Base-by-base conservation (phyloP, 805 yeast species). In the Candida palmyrensis region DNA sequence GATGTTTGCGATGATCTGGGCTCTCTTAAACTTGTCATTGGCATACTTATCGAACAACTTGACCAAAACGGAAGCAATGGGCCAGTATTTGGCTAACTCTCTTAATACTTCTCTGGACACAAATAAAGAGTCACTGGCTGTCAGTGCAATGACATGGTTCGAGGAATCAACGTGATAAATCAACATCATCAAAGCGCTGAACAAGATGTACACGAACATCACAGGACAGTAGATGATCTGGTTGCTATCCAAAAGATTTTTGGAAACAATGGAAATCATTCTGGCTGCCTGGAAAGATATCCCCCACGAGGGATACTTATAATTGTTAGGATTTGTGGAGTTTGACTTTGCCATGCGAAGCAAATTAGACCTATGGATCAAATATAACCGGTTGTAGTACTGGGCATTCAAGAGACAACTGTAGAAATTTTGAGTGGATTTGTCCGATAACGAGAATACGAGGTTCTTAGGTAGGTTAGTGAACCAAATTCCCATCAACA, bases 271-370 rank as follows among this genome's bases (percentile, higher is more conserved):
- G 4, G 83, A 71, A 41, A 83, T 77, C 76, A 81, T 77, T 46
- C 84, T 75, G 1, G 92, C 87, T 1, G 89, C 84, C 53, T 81
- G 86, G 64, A 82, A 82, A 2, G 87, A 82, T 37, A 82, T 80
- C 7, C 88, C 85, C 81, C 85, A 77, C n/a, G 82, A 74, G 5
- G 86, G 85, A 49, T 77, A 78, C 43, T 51, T 66, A 57, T 57
- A 68, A 48, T 63, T 68, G 41, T 54, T 59, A 11, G 69, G 68
- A 34, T 56, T 55, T 2, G 66, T 55, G 2, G 67, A 56, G 8
- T 58, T 54, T 16, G 66, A 56, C 35, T 58, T 47, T 13, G 71
- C 71, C 71, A 66, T 67, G 37, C 72, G 60, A 22, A 73, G 57
- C 47, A 81, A 73, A 46, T 81, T 80, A 5, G 86, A 76, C 36